Percentiles rank a stretch among this genome's conserved stretches.
These are phyloP conservation scores for Spongiforma sp. DNA, from an alignment of 1,284 basidiomycete genomes.

Conservation along the genomic window DNA sequence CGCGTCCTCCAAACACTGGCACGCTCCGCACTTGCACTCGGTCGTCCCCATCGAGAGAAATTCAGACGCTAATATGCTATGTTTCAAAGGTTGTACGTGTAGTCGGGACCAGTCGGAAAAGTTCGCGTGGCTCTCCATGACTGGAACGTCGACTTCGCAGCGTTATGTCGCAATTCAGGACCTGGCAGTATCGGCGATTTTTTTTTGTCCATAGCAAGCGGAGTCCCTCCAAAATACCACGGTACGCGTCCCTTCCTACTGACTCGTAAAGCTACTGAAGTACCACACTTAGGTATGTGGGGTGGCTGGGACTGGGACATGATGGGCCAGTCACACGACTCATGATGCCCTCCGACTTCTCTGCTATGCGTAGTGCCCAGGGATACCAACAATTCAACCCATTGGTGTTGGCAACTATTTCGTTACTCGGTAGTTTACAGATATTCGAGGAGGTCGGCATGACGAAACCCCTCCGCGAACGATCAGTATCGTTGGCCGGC, in stretches of 20 bases:
- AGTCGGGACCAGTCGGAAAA: slow-evolving; percentile 95
- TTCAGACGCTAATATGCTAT: slow-evolving; percentile 23
- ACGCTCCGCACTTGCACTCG: too few species aligned
- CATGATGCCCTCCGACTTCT: slow-evolving; percentile 86
- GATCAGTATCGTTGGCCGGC: slow-evolving; percentile 74
- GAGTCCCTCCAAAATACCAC: slow-evolving; percentile 61
- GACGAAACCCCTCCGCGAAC: slow-evolving; percentile 69
- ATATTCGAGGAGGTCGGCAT: slow-evolving; percentile 82
- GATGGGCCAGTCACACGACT: slow-evolving; percentile 89
- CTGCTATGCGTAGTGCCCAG: slow-evolving; percentile 87
- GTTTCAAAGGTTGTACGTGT: slow-evolving; percentile 81
- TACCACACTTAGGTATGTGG: slow-evolving; percentile 68
- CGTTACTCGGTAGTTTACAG: slow-evolving; percentile 82
- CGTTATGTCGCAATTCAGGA: slow-evolving; percentile 96
- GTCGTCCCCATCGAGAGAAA: slow-evolving; percentile 11
- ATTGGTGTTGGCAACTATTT: slow-evolving; percentile 77
- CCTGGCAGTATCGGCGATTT: slow-evolving; percentile 96
- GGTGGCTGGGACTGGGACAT: slow-evolving; percentile 99
- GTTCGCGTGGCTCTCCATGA: slow-evolving; percentile 89
- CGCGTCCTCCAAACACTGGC: slow-evolving; percentile 9
- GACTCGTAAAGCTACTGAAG: slow-evolving; percentile 16
- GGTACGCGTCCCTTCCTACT: slow-evolving; percentile 46
- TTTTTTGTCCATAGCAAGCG: slow-evolving; percentile 88
- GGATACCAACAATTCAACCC: slow-evolving; percentile 98
- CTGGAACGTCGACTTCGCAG: slow-evolving; percentile 96